These are phyloP conservation scores for Porphyrellus cyaneotinctus DNA, from an alignment of 768 basidiomycete genomes.

Conservation along the genomic window DNA sequence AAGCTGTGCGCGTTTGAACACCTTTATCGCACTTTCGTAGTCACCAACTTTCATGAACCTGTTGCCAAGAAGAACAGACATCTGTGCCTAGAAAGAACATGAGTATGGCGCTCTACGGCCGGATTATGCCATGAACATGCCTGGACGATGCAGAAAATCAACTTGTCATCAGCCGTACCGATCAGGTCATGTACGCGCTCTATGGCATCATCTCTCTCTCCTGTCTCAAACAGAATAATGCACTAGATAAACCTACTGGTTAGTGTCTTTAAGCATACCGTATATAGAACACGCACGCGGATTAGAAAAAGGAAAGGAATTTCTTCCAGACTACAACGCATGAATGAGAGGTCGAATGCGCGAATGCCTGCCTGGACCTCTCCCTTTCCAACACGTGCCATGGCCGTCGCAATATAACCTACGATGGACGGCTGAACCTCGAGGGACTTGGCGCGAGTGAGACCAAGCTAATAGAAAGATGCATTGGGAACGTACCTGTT, in stretches of 20 bases:
- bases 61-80: constrained; percentile 12
- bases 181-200: constrained; percentile 10
- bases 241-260: constrained; percentile 1
- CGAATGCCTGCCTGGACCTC: constrained; percentile 8
- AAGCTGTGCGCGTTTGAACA: constrained; percentile 6
- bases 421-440: constrained; percentile 4
- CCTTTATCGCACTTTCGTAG: constrained; percentile 9
- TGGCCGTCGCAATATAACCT: constrained; percentile 15
- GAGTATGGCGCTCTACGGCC: neutral
- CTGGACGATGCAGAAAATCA: constrained; percentile 5
- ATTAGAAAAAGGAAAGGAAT: constrained; percentile 11
- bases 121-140: neutral
- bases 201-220: constrained; percentile 13
- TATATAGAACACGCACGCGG: constrained; percentile 3
- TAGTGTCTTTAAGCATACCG: neutral
- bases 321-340: constrained; percentile 6
- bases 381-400: constrained; percentile 14
- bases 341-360: constrained; percentile 14
- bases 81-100: constrained; percentile 10
- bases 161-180: constrained; percentile 9
- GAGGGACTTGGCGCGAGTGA: constrained; percentile 10
- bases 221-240: constrained; percentile 7
- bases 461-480: neutral
- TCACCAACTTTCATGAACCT: constrained; percentile 5
- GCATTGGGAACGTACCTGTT: neutral